Percentiles rank a stretch among this genome's conserved stretches.
These are phyloP conservation scores for Tricholomella constricta DNA, from an alignment of 768 basidiomycete genomes.

Conservation along the genomic window DNA sequence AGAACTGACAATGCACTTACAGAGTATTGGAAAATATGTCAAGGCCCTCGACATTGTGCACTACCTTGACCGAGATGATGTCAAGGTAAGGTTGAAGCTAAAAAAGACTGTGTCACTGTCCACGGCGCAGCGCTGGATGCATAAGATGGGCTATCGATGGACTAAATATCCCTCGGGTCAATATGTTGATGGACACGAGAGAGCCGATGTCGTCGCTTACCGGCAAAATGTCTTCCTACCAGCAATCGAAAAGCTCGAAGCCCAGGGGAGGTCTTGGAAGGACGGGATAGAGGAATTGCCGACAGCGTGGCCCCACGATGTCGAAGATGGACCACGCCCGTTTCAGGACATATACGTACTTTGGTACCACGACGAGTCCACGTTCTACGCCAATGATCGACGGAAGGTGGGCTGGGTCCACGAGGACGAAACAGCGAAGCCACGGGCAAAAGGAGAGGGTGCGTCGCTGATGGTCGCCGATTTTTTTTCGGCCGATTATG, in stretches of 20 bases:
- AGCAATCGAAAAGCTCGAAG: neutral
- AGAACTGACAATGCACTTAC: neutral
- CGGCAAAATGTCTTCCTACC: slow-evolving; percentile 23
- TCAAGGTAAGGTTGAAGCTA: neutral
- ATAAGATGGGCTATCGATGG: slow-evolving; percentile 27
- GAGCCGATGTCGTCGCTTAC: slow-evolving; percentile 33
- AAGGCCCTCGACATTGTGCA: neutral
- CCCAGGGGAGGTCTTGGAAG: neutral
- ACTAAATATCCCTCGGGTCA: slow-evolving; percentile 24
- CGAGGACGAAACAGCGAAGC: slow-evolving; percentile 4
- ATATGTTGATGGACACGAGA: slow-evolving; percentile 36
- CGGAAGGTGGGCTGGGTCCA: slow-evolving; percentile 24
- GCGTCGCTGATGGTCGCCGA: slow-evolving; percentile 37
- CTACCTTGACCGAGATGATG: neutral
- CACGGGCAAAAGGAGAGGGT: slow-evolving; percentile 27
- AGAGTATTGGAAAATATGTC: neutral
- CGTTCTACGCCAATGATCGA: slow-evolving; percentile 31
- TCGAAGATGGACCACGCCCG: neutral
- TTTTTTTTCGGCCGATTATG: slow-evolving; percentile 34
- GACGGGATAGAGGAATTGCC: neutral
- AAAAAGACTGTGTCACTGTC: neutral
- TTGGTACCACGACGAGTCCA: slow-evolving; percentile 29
- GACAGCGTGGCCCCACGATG: neutral
- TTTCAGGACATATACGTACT: neutral
- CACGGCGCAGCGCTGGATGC: slow-evolving; percentile 28